Base-by-base conservation (phyloP, 176 grass and related monocot species). In the Carex littledalei region DNA sequence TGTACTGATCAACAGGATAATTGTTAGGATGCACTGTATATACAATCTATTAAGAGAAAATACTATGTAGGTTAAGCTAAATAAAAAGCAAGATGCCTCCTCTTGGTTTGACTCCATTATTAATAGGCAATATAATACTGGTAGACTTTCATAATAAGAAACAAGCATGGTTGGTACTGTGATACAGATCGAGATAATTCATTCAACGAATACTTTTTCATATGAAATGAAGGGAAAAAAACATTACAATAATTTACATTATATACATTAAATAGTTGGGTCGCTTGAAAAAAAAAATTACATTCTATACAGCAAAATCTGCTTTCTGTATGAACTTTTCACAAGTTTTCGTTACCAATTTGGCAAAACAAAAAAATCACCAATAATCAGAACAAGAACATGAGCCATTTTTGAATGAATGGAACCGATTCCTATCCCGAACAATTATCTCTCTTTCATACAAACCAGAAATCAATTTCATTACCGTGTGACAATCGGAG, bases 301-400 rank as follows among this genome's bases (percentile, higher is more conserved):
- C 73, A 78, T 50, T 56, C 13, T 55, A 54, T 32, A 32, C 21
- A 68, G 11, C 21, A 77, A 77, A 53, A 77, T 6, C 47, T 16
- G 4, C 0, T 39, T 35, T 68, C 31, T 39, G 66, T 68, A 15
- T 66, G 26, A 37, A 16, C 31, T 8, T 39, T 5, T 68, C 31
- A 39, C 26, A 39, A 68, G n/a, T 16, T 24, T 73, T 47, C 6
- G 45, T 76, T 13, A 31, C 45, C 21, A 76, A 54, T 76, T 72
- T 26, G 20, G 20, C 11, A 74, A 49, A 52, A 29, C 47, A 76
- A 76, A 29, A 29, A 12, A 11, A 57, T 89, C 32, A 79, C 84
- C 79, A 78, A 76, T 83, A 89, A 86, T 89, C 88, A 68, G 79
- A 89, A 78, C 84, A 89, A 43, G 69, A 84, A 73, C 84, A 86